Evolutionary conservation across 495 filamentous ascomycete species (phyloP).

Genomic region (Daldinia caldariorum): DNA sequence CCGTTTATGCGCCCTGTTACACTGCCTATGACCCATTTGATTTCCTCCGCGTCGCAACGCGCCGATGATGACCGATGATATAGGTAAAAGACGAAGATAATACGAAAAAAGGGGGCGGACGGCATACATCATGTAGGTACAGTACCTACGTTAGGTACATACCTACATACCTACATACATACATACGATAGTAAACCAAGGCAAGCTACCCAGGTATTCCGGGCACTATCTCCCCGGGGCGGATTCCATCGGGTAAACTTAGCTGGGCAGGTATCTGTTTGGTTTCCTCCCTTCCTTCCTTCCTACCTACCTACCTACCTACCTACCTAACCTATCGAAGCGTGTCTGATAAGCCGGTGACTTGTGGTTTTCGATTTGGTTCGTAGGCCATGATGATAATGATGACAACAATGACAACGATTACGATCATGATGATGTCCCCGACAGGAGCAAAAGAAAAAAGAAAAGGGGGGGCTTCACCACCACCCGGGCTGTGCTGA

Average conservation of each 20-base stretch:
- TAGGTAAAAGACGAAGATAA: not conserved
- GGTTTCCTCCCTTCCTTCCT: too few species aligned
- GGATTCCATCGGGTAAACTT: slow-evolving; percentile 1
- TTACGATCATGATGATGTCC: not conserved
- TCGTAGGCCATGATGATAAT: too few species aligned
- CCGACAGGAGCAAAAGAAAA: not conserved
- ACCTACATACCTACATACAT: too few species aligned
- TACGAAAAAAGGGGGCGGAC: not conserved
- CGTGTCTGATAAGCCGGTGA: too few species aligned
- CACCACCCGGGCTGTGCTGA: not conserved
- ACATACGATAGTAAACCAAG: not conserved
- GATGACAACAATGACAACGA: not conserved
- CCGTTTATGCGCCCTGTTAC: slow-evolving; percentile 1
- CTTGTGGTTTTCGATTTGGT: too few species aligned
- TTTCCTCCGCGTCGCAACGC: not conserved
- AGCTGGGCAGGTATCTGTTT: not conserved
- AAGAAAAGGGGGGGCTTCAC: too few species aligned
- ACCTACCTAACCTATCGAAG: too few species aligned
- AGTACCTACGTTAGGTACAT: too few species aligned
- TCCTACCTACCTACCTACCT: too few species aligned
- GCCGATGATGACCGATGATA: not conserved
- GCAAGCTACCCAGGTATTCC: too few species aligned
- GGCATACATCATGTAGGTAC: too few species aligned
- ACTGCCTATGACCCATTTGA: not conserved
- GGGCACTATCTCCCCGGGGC: too few species aligned